A percentile compares a stretch with the other conserved stretches of the same genome.
Conservation (phyloP, 1,284 basidiomycete genomes). For the Mycosarcoma mackinlayi region DNA sequence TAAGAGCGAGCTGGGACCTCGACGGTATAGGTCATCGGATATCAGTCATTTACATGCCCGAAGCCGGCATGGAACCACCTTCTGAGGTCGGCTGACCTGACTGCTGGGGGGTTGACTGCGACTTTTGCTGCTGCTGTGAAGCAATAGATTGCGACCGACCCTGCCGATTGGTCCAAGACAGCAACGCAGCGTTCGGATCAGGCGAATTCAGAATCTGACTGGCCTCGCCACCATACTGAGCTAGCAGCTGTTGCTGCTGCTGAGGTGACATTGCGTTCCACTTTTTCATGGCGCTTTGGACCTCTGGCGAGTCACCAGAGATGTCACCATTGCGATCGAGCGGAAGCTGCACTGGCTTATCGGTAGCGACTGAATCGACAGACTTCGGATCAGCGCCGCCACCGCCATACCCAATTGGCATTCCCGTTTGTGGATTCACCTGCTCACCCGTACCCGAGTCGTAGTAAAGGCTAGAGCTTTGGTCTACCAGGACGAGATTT, state of each 20-base stretch:
- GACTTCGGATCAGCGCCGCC: neutral
- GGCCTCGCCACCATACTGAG: conserved; percentile 21
- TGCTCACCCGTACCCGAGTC: conserved; percentile 37
- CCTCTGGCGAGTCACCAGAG: conserved; percentile 17
- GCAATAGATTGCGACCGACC: neutral
- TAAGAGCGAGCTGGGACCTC: too few relatives aligned
- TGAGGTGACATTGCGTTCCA: conserved; percentile 34
- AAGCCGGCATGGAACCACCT: neutral
- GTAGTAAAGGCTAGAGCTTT: conserved; percentile 24
- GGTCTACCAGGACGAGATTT: conserved; percentile 28
- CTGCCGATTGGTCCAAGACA: conserved; percentile 18
- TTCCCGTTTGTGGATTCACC: conserved; percentile 34
- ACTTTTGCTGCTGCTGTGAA: conserved; percentile 2
- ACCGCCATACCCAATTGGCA: conserved; percentile 25
- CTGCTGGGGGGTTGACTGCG: conserved; percentile 3
- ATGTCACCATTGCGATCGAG: conserved; percentile 14
- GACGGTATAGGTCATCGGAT: too few relatives aligned
- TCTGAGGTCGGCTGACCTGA: conserved; percentile 3
- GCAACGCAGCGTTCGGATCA: conserved; percentile 28
- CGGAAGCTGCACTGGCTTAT: conserved; percentile 9
- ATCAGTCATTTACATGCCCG: too few relatives aligned
- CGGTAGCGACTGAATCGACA: neutral
- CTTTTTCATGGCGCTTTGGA: conserved; percentile 27
- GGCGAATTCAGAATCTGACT: conserved; percentile 32
- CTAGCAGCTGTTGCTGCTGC: conserved; percentile 36